phyloP scores from a whole-genome alignment of 2,329 filamentous ascomycete species.

The Tolypocladium tropicale region DNA sequence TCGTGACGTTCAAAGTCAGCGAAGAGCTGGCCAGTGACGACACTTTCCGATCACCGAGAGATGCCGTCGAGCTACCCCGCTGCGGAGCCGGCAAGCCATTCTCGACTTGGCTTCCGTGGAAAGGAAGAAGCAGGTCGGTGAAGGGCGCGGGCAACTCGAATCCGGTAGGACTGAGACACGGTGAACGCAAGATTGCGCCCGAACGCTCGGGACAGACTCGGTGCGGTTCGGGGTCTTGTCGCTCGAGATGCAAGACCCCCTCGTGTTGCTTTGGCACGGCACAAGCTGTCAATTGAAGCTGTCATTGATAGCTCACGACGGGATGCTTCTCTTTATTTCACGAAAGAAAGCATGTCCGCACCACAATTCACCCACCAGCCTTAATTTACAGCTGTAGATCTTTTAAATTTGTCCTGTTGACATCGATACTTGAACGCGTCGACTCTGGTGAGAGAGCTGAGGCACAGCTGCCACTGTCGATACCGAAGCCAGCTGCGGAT shows the following conservation, averaged over 20 bases:
- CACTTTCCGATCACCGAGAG: conserved; percentile 2
- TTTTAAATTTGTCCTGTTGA: too few relatives aligned
- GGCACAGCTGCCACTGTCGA: neutral
- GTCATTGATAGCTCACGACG: neutral
- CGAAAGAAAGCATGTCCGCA: neutral
- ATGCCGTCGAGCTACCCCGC: conserved; percentile 2
- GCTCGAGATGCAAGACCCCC: neutral
- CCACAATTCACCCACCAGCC: neutral
- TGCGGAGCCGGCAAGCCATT: neutral
- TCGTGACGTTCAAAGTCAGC: neutral
- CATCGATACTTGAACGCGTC: neutral
- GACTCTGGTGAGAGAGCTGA: neutral
- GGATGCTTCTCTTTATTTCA: neutral
- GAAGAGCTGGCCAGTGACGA: neutral
- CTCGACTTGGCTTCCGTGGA: neutral
- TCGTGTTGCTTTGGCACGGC: too few relatives aligned
- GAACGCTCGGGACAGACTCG: neutral
- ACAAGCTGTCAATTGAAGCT: neutral
- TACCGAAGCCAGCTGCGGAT: neutral
- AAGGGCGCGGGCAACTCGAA: neutral
- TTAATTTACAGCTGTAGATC: neutral
- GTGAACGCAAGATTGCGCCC: neutral
- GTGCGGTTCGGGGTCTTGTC: neutral
- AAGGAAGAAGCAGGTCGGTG: neutral
- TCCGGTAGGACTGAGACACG: neutral